phyloP scores from a whole-genome alignment of 305 asterid genomes.

The Salvia sclarea region DNA sequence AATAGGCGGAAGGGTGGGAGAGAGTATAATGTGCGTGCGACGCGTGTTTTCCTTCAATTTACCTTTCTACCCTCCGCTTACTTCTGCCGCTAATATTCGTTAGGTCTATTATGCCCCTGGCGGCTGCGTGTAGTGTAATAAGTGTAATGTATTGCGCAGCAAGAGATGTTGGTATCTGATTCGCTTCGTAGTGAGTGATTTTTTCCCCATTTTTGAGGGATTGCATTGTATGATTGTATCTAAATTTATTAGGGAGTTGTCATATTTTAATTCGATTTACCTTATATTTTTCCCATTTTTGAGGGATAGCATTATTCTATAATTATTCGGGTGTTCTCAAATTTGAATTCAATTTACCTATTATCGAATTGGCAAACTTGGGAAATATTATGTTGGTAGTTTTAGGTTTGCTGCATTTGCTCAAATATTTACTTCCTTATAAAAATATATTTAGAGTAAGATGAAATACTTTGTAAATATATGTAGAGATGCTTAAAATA shows the following conservation, averaged over 20 bases:
- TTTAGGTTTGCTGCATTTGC: not conserved
- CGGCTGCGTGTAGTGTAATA: conserved; percentile 3
- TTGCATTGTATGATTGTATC: too few species aligned
- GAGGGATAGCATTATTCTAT: too few species aligned
- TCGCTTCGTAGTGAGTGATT: not conserved
- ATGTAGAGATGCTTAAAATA: too few species aligned
- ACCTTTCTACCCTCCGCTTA: conserved; percentile 28
- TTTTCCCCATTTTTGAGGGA: too few species aligned
- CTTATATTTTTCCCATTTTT: too few species aligned
- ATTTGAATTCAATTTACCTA: not conserved
- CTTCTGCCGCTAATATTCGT: conserved; percentile 25
- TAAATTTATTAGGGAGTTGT: too few species aligned
- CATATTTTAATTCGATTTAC: not conserved
- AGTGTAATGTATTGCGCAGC: conserved; percentile 28
- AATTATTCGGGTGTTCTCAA: too few species aligned
- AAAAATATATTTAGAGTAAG: too few species aligned
- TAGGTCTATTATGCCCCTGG: conserved; percentile 27
- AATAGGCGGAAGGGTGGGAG: conserved; percentile 15
- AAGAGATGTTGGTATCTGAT: conserved; percentile 1
- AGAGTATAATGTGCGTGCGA: conserved; percentile 20
- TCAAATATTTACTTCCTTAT: not conserved
- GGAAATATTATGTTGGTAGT: not conserved
- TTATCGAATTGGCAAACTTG: not conserved
- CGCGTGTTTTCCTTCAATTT: conserved; percentile 23
- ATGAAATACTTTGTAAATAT: too few species aligned